These are phyloP conservation scores for Ramaria sp. DNA, from an alignment of 768 basidiomycete species.

Conservation along the genomic window DNA sequence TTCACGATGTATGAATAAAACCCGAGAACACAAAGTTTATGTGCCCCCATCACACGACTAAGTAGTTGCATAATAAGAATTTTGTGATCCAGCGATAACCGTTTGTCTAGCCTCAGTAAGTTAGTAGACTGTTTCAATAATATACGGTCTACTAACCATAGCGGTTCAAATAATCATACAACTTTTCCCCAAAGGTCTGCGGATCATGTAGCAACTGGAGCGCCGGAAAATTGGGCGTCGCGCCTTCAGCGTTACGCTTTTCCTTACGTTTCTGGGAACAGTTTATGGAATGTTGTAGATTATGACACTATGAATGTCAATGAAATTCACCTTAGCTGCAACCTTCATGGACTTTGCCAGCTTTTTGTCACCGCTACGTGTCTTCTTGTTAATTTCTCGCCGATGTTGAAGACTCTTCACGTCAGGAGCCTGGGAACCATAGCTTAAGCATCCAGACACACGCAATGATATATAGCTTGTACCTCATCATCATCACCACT, in stretches of 20 bases:
- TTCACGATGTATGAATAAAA: conserved; percentile 92
- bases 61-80: conserved; percentile 95
- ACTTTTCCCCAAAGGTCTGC: conserved; percentile 88
- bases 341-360: conserved; percentile 59
- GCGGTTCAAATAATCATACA: conserved; percentile 72
- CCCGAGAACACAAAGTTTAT: conserved; percentile 85
- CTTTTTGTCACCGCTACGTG: conserved; percentile 71
- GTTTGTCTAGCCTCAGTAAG: conserved; percentile 50
- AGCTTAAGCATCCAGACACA: conserved; percentile 4
- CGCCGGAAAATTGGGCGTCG: conserved; percentile 74
- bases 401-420: conserved; percentile 72
- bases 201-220: conserved; percentile 90
- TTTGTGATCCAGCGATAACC: conserved; percentile 95
- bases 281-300: conserved; percentile 6
- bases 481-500: conserved; percentile 57
- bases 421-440: conserved; percentile 41
- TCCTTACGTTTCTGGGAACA: conserved; percentile 25
- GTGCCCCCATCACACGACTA: conserved; percentile 83
- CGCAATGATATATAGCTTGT: conserved; percentile 10
- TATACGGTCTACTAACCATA: conserved; percentile 30
- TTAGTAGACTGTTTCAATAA: background rate
- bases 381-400: conserved; percentile 90
- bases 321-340: conserved; percentile 56
- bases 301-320: background rate
- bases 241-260: conserved; percentile 14